A percentile compares a stretch with the other conserved stretches of the same genome.
phyloP scores from a whole-genome alignment of 2,329 filamentous ascomycete genomes.

The Diaporthe destruens region DNA sequence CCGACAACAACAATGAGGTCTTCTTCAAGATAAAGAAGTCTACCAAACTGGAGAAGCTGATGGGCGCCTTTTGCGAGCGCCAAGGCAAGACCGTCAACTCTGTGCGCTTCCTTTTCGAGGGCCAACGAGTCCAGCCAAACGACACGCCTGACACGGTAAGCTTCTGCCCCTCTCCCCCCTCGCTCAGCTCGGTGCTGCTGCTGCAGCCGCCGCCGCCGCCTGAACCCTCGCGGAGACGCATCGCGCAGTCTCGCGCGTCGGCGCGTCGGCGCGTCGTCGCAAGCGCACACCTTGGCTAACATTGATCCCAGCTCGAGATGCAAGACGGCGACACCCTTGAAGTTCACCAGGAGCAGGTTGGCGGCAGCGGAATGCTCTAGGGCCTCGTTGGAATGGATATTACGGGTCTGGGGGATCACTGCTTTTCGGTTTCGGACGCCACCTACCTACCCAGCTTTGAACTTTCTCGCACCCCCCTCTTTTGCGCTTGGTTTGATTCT shows the following conservation, averaged over 20 bases:
- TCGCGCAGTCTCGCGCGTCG: not conserved
- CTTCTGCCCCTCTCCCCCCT: conserved; percentile 13
- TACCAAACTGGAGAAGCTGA: conserved; percentile 95
- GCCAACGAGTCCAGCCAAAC: conserved; percentile 87
- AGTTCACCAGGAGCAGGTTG: conserved; percentile 98
- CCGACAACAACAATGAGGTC: conserved; percentile 99
- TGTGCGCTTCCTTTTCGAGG: conserved; percentile 96
- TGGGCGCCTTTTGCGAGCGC: conserved; percentile 97
- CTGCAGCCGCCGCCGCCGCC: not conserved
- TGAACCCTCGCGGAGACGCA: not conserved
- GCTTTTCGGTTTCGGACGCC: conserved; percentile 8
- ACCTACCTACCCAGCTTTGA: conserved; percentile 13
- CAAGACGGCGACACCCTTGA: conserved; percentile 94
- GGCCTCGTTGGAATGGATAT: not conserved
- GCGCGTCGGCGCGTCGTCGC: not conserved
- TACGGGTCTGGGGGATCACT: conserved; percentile 7
- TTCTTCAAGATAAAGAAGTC: conserved; percentile 99
- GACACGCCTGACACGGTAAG: conserved; percentile 94
- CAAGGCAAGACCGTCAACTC: conserved; percentile 89
- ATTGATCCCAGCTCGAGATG: conserved; percentile 84
- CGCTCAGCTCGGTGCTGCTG: conserved; percentile 1
- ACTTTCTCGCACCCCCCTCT: not conserved
- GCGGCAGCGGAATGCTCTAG: conserved; percentile 65
- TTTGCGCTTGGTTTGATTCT: conserved; percentile 30
- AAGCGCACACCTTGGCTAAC: not conserved